These are phyloP conservation scores for Macadamia integrifolia DNA, from an alignment of 164 flowering plant genomes.

Conservation along the genomic window DNA sequence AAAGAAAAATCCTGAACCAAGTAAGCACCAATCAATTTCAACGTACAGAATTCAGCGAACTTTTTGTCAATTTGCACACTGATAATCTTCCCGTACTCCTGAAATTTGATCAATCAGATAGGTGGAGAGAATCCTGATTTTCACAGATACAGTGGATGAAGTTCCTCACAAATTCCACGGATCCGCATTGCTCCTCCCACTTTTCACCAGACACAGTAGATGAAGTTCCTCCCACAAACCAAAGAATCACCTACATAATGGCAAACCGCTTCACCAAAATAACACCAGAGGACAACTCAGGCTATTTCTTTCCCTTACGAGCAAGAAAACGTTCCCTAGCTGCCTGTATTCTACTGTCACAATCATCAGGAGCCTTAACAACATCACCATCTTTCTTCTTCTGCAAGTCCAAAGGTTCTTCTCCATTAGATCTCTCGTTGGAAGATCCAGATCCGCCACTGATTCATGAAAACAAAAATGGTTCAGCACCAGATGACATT, in stretches of 20 bases:
- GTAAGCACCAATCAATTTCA: too few relatives aligned
- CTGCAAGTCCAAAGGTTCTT: conserved; percentile 15
- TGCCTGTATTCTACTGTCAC: conserved; percentile 56
- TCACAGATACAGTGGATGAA: too few relatives aligned
- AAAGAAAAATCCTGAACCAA: too few relatives aligned
- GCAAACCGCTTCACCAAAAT: not conserved
- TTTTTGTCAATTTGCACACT: too few relatives aligned
- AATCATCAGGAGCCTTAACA: conserved; percentile 29
- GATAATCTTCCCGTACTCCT: too few relatives aligned
- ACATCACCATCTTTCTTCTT: conserved; percentile 27
- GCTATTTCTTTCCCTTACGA: conserved; percentile 35
- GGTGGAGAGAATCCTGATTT: too few relatives aligned
- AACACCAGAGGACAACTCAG: not conserved
- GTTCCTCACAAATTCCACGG: too few relatives aligned
- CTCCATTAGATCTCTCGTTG: conserved; percentile 20
- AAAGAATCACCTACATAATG: not conserved
- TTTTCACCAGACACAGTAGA: not conserved
- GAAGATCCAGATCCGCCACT: conserved; percentile 44
- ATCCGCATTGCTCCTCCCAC: too few relatives aligned
- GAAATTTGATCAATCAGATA: too few relatives aligned
- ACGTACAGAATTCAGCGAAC: too few relatives aligned
- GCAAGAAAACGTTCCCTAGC: conserved; percentile 55
- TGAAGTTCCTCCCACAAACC: not conserved
- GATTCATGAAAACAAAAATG: conserved; percentile 14
- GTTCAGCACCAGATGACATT: conserved; percentile 4